Evolutionary conservation across 257 asterid species (phyloP).

Genomic region (Knoxia roxburghii): DNA sequence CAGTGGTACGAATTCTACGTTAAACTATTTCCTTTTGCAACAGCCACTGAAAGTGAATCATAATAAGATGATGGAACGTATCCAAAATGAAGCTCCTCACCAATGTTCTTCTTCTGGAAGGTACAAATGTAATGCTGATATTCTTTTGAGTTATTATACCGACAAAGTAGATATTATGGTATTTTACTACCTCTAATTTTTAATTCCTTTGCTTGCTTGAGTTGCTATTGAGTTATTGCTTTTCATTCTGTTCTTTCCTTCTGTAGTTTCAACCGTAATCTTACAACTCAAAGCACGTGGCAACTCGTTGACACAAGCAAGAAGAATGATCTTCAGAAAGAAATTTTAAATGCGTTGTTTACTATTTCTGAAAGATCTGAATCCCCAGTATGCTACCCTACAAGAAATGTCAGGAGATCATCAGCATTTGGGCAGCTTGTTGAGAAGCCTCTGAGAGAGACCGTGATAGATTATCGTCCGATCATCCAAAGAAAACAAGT

Average conservation of each 20-base stretch:
- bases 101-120: slow-evolving; percentile 10
- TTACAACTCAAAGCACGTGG: slow-evolving; percentile 19
- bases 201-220: neutral
- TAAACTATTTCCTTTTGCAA: neutral
- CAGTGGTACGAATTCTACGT: neutral
- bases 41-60: neutral
- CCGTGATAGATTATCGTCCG: slow-evolving; percentile 36
- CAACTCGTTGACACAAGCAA: slow-evolving; percentile 21
- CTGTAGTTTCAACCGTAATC: slow-evolving; percentile 31
- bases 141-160: neutral
- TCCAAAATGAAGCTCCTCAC: neutral
- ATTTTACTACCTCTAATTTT: neutral
- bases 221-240: neutral
- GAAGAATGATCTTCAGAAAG: slow-evolving; percentile 38
- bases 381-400: slow-evolving; percentile 8
- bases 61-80: neutral
- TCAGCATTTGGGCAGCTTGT: slow-evolving; percentile 34
- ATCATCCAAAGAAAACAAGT: slow-evolving; percentile 41
- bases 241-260: slow-evolving; percentile 13
- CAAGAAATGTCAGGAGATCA: slow-evolving; percentile 23
- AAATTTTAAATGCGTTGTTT: slow-evolving; percentile 52
- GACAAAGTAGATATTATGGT: slow-evolving; percentile 2
- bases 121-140: slow-evolving; percentile 7
- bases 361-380: slow-evolving; percentile 30
- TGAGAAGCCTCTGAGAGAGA: slow-evolving; percentile 42